These are phyloP conservation scores for Camelina laxa DNA, from an alignment of 345 rosid species.

Conservation along the genomic window DNA sequence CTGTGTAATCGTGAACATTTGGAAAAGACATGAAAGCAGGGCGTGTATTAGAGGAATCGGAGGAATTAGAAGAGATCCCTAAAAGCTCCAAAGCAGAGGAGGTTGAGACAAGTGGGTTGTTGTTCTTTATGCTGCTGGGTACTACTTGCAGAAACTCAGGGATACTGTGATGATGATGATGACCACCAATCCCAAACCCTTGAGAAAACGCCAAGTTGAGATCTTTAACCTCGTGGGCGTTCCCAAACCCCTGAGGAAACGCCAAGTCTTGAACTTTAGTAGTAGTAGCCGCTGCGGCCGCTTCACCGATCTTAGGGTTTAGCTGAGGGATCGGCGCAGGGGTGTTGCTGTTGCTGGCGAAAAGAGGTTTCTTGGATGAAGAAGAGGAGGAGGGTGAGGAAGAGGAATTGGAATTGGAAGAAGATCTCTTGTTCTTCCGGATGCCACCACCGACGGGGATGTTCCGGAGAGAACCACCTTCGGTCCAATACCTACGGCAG, in stretches of 20 bases:
- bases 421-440: conserved; percentile 87
- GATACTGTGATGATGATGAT: conserved; percentile 42
- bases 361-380: conserved; percentile 53
- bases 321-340: conserved; percentile 40
- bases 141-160: conserved; percentile 60
- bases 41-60: conserved; percentile 8
- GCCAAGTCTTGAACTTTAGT: conserved; percentile 73
- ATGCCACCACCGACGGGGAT: conserved; percentile 97
- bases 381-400: conserved; percentile 52
- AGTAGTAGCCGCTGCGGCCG: conserved; percentile 32
- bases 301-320: conserved; percentile 52
- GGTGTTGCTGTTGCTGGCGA: conserved; percentile 52
- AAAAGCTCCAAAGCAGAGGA: conserved; percentile 69
- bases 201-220: conserved; percentile 78
- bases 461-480: conserved; percentile 91
- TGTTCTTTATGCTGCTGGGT: conserved; percentile 40
- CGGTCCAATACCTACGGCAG: conserved; percentile 97
- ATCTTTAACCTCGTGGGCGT: conserved; percentile 61
- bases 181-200: conserved; percentile 43
- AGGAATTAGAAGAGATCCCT: conserved; percentile 60
- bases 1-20: conserved; percentile 28
- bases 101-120: conserved; percentile 40
- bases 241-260: conserved; percentile 50
- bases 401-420: conserved; percentile 41
- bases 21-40: conserved; percentile 42